Base-by-base conservation (phyloP, 768 basidiomycete genomes). In the Tricholoma saponaceum region DNA sequence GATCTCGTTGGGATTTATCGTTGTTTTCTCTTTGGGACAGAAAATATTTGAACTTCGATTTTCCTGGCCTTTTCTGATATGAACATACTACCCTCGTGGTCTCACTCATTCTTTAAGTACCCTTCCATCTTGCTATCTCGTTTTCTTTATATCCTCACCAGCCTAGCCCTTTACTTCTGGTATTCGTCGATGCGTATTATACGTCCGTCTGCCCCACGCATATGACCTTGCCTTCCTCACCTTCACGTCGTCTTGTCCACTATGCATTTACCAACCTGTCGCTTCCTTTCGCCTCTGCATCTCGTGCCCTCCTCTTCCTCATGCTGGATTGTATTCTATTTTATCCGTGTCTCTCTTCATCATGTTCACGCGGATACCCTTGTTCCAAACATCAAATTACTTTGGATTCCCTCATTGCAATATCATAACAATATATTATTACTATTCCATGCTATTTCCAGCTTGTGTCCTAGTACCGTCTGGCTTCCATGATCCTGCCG, bases 1-100 rank as follows among this genome's bases (percentile, higher is more conserved):
- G 83, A 90, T 60, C 50, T 54, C n/a, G 47, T 28, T 28, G 16
- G 47, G 47, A 18, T 26, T 16, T 28, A 30, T 26, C 10, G 41
- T 12, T 43, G 30, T 43, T 43, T 20, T 46, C 44, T 25, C 22
- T 46, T 46, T 28, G 47, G 26, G 47, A 50, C 25, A 47, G 23
- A 26, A n/a, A 25, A 47, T 47, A 26, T 25, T 14, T 47, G n/a
- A n/a, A 26, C 28, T 28, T 30, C 47, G n/a, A 28, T 50, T 30
- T 50, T 18, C 16, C 26, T 30, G 46, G 46, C 8, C 47, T 30
- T 30, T 30, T 30, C 26, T n/a, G 10, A n/a, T 16, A n/a, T 39
- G n/a, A n/a, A 47, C 13, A 26, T 28, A 30, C 47, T 25, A 30
- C 25, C 3, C n/a, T 18, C 12, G 44, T n/a, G 47, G 28, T 9